Evolutionary conservation across 208 protist genomes (phyloP), one percentile per base, ranked within the genome.

Genomic region (Herpetomonas tarakana): DNA sequence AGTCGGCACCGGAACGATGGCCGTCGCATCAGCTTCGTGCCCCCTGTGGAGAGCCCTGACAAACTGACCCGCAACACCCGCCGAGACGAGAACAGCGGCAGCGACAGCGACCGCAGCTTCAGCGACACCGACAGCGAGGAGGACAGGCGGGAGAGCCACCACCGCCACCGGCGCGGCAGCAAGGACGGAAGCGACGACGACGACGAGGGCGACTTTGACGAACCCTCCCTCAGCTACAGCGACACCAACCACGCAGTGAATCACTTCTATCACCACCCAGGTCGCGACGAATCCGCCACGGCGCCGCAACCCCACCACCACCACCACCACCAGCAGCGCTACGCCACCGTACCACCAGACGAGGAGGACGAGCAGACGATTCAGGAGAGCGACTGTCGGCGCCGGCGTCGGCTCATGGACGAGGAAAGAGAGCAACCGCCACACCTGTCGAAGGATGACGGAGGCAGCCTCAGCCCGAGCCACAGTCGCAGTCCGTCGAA

Each of bases 211-310:
- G 65, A 73, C 21, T 63, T 65, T 12, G 52, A 53, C 12, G 71
- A 73, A 61, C 75, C 69, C n/a, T 54, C 67, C 18, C 61, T 76
- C 31, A 65, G 57, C 26, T 77, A 76, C 58, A 59, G 56, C n/a
- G 53, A 26, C 28, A 50, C 39, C 2, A 53, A 51, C 22, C 2
- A 28, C 16, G 19, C 35, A n/a, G 19, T 16, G 30, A 51, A 51
- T 28, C 29, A 59, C 19, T 16, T 38, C 27, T 41, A 53, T 16
- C 46, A 62, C 35, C 21, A 63, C 19, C 22, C 44, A n/a, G 52
- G 44, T 44, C 44, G 38, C 3, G 56, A 62, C 14, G 41, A 35
- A 18, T 19, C 21, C 18, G 16, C 11, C 26, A 16, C n/a, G n/a
- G n/a, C n/a, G n/a, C n/a, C n/a, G n/a, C n/a, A 50, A 60, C 46